Base-by-base conservation (phyloP, 2,329 filamentous ascomycete species). In the Westerdykella aurantiaca region DNA sequence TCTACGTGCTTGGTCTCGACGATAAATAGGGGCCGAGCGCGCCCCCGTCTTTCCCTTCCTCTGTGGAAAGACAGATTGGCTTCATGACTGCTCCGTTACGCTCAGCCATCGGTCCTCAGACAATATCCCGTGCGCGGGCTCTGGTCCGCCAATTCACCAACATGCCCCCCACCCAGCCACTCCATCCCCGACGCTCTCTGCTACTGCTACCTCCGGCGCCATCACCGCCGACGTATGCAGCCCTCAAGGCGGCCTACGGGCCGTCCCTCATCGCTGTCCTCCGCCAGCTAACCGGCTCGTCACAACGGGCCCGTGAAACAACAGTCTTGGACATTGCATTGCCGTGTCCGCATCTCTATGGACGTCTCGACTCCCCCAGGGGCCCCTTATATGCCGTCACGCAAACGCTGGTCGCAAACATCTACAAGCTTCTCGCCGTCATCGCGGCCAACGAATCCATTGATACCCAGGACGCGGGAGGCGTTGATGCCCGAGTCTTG, bases 371-470 rank as follows among this genome's bases (percentile, higher is more conserved):
- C 17, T 67, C 69, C 23, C 72, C 77, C 37, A 75, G 78, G 54
- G 72, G 76, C 18, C 70, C 79, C 37, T 71, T 79, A 14, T 95
- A 89, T 77, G 61, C 74, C 29, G 69, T 76, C n/a, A 78, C 82
- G 0, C 88, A 95, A 66, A 74, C 77, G n/a, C 73, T 91, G 5
- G 69, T 96, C 17, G 85, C 86, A 2, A 79, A 79, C 21, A 63
- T 94, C 18, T 97, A 97, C 73, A 82, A 82, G 56, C 76, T 96
- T 39, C 72, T 93, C 44, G 84, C 84, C 29, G 71, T 82, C 37
- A 73, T 88, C n/a, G 88, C 85, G 49, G 79, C 82, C 11, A 75
- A 81, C 51, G 72, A 79, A 38, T 72, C 71, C 71, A 70, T 83
- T 65, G 69, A 86, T 66, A 63, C 87, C 68, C 73, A 79, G 71